Evolutionary conservation across 2,329 filamentous ascomycete species (phyloP), one percentile per base, ranked within the genome.

Genomic region (Penicillium olsonii): DNA sequence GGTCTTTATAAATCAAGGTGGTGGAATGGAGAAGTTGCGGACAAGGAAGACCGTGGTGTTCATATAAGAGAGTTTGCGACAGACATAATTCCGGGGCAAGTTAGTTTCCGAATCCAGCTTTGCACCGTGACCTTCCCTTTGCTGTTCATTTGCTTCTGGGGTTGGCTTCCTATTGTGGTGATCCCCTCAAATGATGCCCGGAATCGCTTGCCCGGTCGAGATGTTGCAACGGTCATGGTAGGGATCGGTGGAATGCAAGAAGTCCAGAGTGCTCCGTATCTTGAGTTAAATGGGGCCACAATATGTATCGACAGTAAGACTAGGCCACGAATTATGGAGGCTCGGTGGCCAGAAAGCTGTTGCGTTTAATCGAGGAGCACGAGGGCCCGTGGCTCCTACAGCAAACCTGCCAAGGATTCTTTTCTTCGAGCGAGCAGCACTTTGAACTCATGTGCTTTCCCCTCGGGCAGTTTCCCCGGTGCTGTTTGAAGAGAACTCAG

Each of bases 141-240:
- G 22, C 26, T 54, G 45, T 54, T 49, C 18, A 41, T 22, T 33
- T 17, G 14, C 9, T 33, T 17, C 5, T 27, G n/a, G 20, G 22
- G 37, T 37, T 42, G 35, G 35, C 42, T 56, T 57, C 51, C 56
- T 59, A 57, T 55, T 18, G 26, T 22, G 22, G 44, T 42, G 29
- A 24, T 27, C 31, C 35, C 48, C 40, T 22, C 40, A 22, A 24
- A 9, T 7, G 35, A 33, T 24, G 33, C n/a, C 33, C 56, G 61
- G 61, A 60, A 52, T 42, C 26, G 40, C 60, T 44, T 61, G 48
- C 61, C 57, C 17, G n/a, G 31, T 53, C n/a, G 4, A 45, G 18
- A 3, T n/a, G 12, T 17, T 12, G 6, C 11, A 17, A 37, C 17
- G 4, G 9, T 37, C 33, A 37, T 12, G 8, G 22, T 15, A 42